phyloP scores from a whole-genome alignment of 495 filamentous ascomycete species.

The Aspergillus kassunensis region DNA sequence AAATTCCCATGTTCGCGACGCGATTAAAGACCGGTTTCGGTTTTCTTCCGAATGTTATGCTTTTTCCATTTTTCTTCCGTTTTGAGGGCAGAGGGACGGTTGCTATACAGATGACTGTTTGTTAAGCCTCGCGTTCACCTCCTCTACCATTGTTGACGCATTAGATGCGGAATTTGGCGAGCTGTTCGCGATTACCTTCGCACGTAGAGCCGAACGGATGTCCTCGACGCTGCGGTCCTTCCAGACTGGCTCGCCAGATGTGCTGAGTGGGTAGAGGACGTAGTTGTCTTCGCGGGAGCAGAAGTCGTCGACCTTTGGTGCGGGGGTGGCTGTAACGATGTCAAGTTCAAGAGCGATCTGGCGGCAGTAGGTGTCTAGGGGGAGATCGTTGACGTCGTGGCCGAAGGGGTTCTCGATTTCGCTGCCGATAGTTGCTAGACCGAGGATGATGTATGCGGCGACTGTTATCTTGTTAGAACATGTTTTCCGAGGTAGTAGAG shows the following conservation, averaged over 20 bases:
- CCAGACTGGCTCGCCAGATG: conserved; percentile 57
- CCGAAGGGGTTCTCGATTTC: conserved; percentile 92
- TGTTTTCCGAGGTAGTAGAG: background rate
- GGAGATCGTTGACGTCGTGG: conserved; percentile 80
- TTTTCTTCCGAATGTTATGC: background rate
- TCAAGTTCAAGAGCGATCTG: conserved; percentile 70
- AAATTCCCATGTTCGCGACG: conserved; percentile 16
- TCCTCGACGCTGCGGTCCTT: conserved; percentile 53
- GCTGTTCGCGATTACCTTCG: conserved; percentile 40
- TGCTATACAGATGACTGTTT: conserved; percentile 9
- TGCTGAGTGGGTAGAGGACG: conserved; percentile 65
- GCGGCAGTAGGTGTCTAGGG: conserved; percentile 71
- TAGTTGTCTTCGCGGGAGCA: conserved; percentile 55
- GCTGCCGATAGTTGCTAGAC: conserved; percentile 77
- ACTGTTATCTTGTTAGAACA: conserved; percentile 23
- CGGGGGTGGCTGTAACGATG: conserved; percentile 57
- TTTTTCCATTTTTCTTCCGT: background rate
- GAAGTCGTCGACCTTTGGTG: conserved; percentile 56
- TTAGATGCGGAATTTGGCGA: conserved; percentile 19
- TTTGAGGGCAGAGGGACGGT: background rate
- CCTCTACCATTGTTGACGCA: conserved; percentile 21
- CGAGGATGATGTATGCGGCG: conserved; percentile 88
- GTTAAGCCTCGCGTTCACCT: conserved; percentile 18
- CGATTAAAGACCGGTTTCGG: background rate
- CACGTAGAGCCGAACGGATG: conserved; percentile 51